These are phyloP conservation scores for Lactuca saligna DNA, from an alignment of 129 eudicot genomes.

Conservation along the genomic window DNA sequence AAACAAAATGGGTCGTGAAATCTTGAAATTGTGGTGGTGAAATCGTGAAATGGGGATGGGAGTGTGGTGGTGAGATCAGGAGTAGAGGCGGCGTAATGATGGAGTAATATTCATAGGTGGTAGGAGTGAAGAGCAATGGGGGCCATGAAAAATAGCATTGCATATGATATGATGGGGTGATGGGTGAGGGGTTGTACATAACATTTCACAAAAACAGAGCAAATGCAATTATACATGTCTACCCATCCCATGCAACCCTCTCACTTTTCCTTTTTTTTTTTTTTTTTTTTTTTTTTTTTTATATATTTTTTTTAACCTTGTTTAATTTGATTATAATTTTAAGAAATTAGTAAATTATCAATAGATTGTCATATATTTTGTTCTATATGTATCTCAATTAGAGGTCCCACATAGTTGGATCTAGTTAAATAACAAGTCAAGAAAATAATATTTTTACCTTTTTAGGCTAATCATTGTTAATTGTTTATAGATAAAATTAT, in stretches of 20 bases:
- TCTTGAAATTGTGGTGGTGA: constrained; percentile 12
- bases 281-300: constrained; percentile 14
- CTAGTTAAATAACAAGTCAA: too few species aligned
- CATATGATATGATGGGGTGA: constrained; percentile 42
- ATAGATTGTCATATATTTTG: background rate
- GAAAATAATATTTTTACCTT: too few species aligned
- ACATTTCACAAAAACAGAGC: constrained; percentile 36
- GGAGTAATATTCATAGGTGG: constrained; percentile 25
- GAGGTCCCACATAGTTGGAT: too few species aligned
- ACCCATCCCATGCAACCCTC: constrained; percentile 44
- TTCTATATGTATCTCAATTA: background rate
- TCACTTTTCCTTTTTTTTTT: constrained; percentile 19
- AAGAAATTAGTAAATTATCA: background rate
- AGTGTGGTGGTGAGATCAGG: constrained; percentile 28
- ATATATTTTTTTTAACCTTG: background rate
- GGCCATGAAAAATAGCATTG: constrained; percentile 39
- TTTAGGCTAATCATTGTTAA: too few species aligned
- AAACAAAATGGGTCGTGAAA: background rate
- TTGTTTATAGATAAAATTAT: too few species aligned
- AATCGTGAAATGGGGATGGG: constrained; percentile 18
- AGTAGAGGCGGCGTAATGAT: constrained; percentile 30
- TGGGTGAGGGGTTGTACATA: constrained; percentile 13
- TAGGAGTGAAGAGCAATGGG: constrained; percentile 42
- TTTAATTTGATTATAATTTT: background rate
- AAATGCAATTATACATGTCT: constrained; percentile 28